Percentiles rank a stretch among this genome's conserved stretches.
Evolutionary conservation across 1,284 basidiomycete genomes (phyloP).

Genomic region (Trichosporon inkin): DNA sequence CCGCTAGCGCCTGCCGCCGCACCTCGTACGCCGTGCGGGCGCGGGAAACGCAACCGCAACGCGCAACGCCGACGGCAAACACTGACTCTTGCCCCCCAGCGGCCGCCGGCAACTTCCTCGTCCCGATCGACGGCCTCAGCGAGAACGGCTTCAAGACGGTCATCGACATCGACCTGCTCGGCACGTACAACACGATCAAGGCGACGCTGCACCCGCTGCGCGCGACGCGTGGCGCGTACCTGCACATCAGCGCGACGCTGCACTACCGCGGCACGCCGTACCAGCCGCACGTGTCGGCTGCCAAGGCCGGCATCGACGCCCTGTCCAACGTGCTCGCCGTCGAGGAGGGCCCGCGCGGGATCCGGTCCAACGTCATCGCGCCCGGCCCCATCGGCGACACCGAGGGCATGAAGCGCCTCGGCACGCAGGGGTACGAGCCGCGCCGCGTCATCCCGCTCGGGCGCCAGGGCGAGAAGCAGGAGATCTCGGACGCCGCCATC

Average conservation of each 20-base stretch:
- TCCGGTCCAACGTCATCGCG: conserved; percentile 86
- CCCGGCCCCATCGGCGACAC: conserved; percentile 77
- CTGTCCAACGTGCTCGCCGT: conserved; percentile 77
- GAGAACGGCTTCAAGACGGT: conserved; percentile 89
- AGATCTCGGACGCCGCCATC: conserved; percentile 74
- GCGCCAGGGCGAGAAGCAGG: conserved; percentile 62
- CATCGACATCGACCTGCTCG: conserved; percentile 88
- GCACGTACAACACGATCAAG: conserved; percentile 91
- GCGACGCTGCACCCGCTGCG: conserved; percentile 74
- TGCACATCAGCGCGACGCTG: conserved; percentile 86
- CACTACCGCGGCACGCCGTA: conserved; percentile 88
- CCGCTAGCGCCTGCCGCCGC: background rate
- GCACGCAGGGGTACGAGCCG: conserved; percentile 51
- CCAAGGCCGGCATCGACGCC: conserved; percentile 91
- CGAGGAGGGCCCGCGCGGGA: conserved; percentile 90
- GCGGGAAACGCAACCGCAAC: background rate
- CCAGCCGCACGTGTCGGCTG: conserved; percentile 89
- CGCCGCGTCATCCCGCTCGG: conserved; percentile 57
- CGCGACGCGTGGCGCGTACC: conserved; percentile 70
- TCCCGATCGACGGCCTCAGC: conserved; percentile 72
- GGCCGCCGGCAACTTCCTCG: conserved; percentile 84
- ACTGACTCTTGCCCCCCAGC: no score
- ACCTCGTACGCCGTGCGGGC: background rate
- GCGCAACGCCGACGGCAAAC: background rate
- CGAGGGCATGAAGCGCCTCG: conserved; percentile 74